These are phyloP conservation scores for Protomyces pachydermus DNA, from an alignment of 1,139 yeast species.

Conservation along the genomic window DNA sequence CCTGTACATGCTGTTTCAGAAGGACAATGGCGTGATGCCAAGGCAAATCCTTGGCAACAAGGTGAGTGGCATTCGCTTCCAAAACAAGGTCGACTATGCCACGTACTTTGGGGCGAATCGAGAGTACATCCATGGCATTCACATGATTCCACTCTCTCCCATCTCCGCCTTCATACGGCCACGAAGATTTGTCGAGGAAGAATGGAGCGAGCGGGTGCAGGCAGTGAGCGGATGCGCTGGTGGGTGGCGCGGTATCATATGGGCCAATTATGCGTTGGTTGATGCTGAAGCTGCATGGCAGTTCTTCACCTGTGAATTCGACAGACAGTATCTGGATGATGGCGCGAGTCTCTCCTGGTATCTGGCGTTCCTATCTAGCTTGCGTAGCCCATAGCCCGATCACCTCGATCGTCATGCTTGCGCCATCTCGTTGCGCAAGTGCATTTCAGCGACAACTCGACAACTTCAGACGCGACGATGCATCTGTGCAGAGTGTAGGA, in stretches of 20 bases:
- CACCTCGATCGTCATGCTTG: neutral
- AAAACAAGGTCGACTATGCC: slow-evolving; percentile 50
- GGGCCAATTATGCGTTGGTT: slow-evolving; percentile 56
- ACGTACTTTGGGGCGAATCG: slow-evolving; percentile 69
- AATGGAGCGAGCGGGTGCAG: slow-evolving; percentile 61
- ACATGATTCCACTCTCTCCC: slow-evolving; percentile 87
- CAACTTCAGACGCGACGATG: neutral
- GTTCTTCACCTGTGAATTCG: slow-evolving; percentile 57
- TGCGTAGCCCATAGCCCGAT: slow-evolving; percentile 18
- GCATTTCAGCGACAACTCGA: neutral
- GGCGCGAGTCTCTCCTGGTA: slow-evolving; percentile 94
- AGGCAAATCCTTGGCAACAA: slow-evolving; percentile 53
- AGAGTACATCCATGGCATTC: slow-evolving; percentile 92
- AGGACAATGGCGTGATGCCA: slow-evolving; percentile 60
- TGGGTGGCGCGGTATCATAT: slow-evolving; percentile 86
- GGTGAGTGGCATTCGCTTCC: slow-evolving; percentile 57
- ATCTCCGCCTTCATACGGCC: slow-evolving; percentile 72
- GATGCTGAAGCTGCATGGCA: slow-evolving; percentile 64
- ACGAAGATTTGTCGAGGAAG: slow-evolving; percentile 66
- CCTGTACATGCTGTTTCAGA: slow-evolving; percentile 54
- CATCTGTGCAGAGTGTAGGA: no score
- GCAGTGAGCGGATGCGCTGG: slow-evolving; percentile 53
- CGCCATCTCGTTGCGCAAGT: neutral
- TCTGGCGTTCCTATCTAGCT: slow-evolving; percentile 65
- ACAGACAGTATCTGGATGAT: slow-evolving; percentile 57